A percentile compares a stretch with the other conserved stretches of the same genome.
These are phyloP conservation scores for Vickermania spadyakhi DNA, from an alignment of 208 protist species.

Conservation along the genomic window DNA sequence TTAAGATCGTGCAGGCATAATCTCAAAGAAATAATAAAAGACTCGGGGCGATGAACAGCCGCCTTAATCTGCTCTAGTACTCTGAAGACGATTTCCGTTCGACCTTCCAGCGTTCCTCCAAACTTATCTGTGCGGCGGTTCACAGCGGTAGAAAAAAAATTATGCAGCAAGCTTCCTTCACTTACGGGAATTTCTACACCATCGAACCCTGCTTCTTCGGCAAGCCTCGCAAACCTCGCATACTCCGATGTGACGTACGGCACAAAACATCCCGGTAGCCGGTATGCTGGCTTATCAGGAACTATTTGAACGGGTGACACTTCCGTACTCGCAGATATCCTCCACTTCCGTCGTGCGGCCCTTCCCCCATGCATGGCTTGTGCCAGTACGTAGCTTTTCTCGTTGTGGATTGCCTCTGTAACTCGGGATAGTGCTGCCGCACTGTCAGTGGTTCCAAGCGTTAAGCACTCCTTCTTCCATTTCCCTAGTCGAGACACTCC, in stretches of 20 bases:
- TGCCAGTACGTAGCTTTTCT: conserved; percentile 84
- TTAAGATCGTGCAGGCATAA: conserved; percentile 91
- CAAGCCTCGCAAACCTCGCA: conserved; percentile 74
- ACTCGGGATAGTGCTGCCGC: conserved; percentile 61
- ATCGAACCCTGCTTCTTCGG: conserved; percentile 92
- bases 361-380: conserved; percentile 91
- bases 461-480: conserved; percentile 69
- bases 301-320: conserved; percentile 59
- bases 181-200: conserved; percentile 91
- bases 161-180: conserved; percentile 92
- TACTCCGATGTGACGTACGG: conserved; percentile 85
- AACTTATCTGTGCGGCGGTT: conserved; percentile 88
- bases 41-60: conserved; percentile 23
- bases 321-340: conserved; percentile 43
- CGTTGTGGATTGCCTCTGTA: conserved; percentile 77
- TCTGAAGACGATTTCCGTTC: conserved; percentile 74
- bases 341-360: conserved; percentile 42
- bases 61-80: conserved; percentile 67
- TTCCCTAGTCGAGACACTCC: conserved; percentile 68
- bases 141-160: conserved; percentile 83
- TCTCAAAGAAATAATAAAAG: conserved; percentile 89
- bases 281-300: conserved; percentile 34
- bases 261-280: conserved; percentile 38
- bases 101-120: conserved; percentile 75
- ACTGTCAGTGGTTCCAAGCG: conserved; percentile 63